Evolutionary conservation across 2,329 filamentous ascomycete genomes (phyloP).

Genomic region (Fusarium citri): DNA sequence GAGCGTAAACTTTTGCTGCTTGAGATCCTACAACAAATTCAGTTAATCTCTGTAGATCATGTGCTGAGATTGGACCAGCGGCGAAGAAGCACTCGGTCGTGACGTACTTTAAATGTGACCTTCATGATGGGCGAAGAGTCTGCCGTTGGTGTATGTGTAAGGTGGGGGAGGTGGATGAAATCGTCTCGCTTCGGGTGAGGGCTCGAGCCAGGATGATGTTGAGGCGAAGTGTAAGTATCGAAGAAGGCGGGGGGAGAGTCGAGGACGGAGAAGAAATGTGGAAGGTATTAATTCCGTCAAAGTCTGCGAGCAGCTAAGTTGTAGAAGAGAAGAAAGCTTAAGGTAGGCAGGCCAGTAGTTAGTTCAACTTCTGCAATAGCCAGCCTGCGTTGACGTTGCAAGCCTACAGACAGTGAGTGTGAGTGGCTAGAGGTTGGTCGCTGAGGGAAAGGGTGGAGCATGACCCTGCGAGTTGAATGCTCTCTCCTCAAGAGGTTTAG

Average conservation of each 20-base stretch:
- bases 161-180: constrained; percentile 36
- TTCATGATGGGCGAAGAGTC: constrained; percentile 68
- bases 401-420: constrained; percentile 5
- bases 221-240: neutral
- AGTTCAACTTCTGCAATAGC: neutral
- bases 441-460: constrained; percentile 29
- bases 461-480: constrained; percentile 22
- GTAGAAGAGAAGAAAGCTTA: constrained; percentile 34
- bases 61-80: neutral
- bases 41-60: constrained; percentile 17
- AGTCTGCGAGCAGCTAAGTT: constrained; percentile 13
- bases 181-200: constrained; percentile 24
- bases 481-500: constrained; percentile 25
- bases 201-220: constrained; percentile 14
- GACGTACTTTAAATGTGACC: constrained; percentile 73
- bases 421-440: constrained; percentile 1
- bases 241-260: constrained; percentile 6
- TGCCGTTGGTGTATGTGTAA: constrained; percentile 47
- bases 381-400: constrained; percentile 39
- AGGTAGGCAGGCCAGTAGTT: neutral
- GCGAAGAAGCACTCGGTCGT: constrained; percentile 14
- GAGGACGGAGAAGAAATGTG: constrained; percentile 9
- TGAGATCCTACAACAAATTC: constrained; percentile 79
- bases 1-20: constrained; percentile 98
- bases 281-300: constrained; percentile 14